These are phyloP conservation scores for Penicillium angulare DNA, from an alignment of 495 filamentous ascomycete species.

Conservation along the genomic window DNA sequence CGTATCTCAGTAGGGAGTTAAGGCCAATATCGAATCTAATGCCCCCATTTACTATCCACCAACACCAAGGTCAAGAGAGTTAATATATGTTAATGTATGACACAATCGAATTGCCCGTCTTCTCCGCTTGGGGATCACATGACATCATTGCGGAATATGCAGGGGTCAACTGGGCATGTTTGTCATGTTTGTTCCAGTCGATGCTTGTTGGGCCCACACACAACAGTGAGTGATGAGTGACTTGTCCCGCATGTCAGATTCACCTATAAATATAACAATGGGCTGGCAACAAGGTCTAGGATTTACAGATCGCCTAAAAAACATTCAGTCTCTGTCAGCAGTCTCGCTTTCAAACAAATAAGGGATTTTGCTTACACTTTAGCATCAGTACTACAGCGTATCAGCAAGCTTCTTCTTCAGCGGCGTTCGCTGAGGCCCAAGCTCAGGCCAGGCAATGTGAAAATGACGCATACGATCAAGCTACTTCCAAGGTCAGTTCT, in stretches of 20 bases:
- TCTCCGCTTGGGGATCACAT: conserved; percentile 3
- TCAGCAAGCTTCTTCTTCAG: conserved; percentile 34
- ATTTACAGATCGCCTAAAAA: conserved; percentile 52
- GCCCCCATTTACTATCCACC: too few species aligned
- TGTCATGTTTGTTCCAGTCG: too few species aligned
- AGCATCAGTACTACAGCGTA: conserved; percentile 46
- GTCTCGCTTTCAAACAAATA: neutral
- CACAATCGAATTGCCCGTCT: neutral
- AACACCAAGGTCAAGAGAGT: too few species aligned
- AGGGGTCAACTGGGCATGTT: too few species aligned
- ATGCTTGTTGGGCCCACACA: conserved; percentile 2
- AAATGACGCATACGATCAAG: conserved; percentile 38
- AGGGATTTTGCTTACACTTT: conserved; percentile 10
- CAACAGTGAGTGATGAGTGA: too few species aligned
- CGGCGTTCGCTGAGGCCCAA: conserved; percentile 43
- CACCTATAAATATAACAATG: conserved; percentile 33
- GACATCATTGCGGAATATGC: conserved; percentile 4
- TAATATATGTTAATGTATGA: neutral
- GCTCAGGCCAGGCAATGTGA: conserved; percentile 39
- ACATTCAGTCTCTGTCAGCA: conserved; percentile 47
- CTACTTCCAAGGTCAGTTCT: conserved; percentile 32
- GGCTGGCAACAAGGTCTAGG: conserved; percentile 41
- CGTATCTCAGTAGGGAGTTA: too few species aligned
- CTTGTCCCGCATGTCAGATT: too few species aligned
- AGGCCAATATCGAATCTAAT: too few species aligned